Conservation (phyloP, 257 asterid genomes). For the Penstemon barbatus region DNA sequence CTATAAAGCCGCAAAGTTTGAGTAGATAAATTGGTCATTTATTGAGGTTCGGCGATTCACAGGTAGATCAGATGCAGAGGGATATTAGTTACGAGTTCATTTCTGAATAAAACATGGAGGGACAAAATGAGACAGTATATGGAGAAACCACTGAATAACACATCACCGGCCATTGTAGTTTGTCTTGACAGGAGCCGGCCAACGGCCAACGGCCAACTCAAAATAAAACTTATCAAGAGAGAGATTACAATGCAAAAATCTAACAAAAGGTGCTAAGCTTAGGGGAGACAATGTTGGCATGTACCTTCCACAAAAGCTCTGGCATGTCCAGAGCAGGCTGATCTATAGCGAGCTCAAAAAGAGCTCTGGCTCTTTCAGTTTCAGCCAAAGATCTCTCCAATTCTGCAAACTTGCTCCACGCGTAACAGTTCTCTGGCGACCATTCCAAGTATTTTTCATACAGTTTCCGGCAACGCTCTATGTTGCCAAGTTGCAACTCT, state of each 20-base stretch:
- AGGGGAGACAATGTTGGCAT: neutral
- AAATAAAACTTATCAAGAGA: neutral
- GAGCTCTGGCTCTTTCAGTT: slow-evolving; percentile 89
- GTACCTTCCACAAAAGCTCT: slow-evolving; percentile 93
- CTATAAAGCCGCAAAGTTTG: neutral
- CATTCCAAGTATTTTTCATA: slow-evolving; percentile 84
- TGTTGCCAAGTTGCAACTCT: slow-evolving; percentile 86
- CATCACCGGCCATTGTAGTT: neutral
- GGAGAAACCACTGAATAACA: neutral
- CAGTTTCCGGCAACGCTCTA: slow-evolving; percentile 81
- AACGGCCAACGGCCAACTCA: slow-evolving; percentile 12
- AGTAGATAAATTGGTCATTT: neutral
- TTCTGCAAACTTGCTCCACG: slow-evolving; percentile 93
- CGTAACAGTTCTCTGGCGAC: slow-evolving; percentile 96
- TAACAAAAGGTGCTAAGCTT: neutral
- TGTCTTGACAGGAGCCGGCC: neutral
- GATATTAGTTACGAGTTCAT: neutral
- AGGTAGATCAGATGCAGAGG: slow-evolving; percentile 10
- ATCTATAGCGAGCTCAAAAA: slow-evolving; percentile 93
- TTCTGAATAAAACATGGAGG: neutral
- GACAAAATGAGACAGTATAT: neutral
- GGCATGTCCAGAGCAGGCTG: slow-evolving; percentile 98
- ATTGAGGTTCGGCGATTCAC: slow-evolving; percentile 9
- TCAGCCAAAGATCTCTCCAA: slow-evolving; percentile 78
- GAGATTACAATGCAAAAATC: neutral